Evolutionary conservation across 2,329 filamentous ascomycete species (phyloP).

Genomic region (Anisogramma anomala): DNA sequence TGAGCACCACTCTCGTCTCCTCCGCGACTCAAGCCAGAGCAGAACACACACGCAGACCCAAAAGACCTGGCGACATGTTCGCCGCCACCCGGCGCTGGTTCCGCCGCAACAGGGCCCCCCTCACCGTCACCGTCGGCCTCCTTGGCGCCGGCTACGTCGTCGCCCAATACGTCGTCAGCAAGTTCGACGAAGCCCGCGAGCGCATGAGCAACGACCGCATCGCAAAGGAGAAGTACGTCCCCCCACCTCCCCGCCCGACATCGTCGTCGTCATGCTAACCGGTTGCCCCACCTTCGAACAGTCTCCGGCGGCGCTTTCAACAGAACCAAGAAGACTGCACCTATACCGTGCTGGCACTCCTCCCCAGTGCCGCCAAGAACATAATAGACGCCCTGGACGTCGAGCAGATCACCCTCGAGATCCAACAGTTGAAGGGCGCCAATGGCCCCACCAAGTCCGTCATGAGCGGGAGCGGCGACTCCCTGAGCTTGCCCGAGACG

Average conservation of each 20-base stretch:
- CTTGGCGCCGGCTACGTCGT: slow-evolving; percentile 84
- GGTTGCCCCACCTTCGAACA: slow-evolving; percentile 27
- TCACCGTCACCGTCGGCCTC: slow-evolving; percentile 79
- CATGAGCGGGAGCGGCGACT: slow-evolving; percentile 36
- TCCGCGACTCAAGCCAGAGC: too few relatives aligned
- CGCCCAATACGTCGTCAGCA: slow-evolving; percentile 82
- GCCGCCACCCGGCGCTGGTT: slow-evolving; percentile 78
- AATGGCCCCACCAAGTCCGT: slow-evolving; percentile 33
- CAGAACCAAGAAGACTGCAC: slow-evolving; percentile 99
- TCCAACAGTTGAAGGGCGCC: slow-evolving; percentile 80
- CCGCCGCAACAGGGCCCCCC: slow-evolving; percentile 76
- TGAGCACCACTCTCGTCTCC: too few relatives aligned
- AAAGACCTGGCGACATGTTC: slow-evolving; percentile 44
- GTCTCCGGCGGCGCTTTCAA: slow-evolving; percentile 88
- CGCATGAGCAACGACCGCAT: slow-evolving; percentile 95
- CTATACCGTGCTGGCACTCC: slow-evolving; percentile 88
- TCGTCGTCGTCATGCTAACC: slow-evolving; percentile 5
- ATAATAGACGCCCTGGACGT: slow-evolving; percentile 81
- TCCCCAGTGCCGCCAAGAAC: slow-evolving; percentile 84
- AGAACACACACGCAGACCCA: too few relatives aligned
- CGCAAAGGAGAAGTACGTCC: slow-evolving; percentile 80
- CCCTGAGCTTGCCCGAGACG: slow-evolving; percentile 53
- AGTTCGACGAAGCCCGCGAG: slow-evolving; percentile 86
- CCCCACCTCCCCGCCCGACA: neutral
- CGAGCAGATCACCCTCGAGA: slow-evolving; percentile 82